Percentiles rank a stretch among this genome's conserved stretches.
Conservation (phyloP, 129 eudicot species). For the Lactuca saligna region DNA sequence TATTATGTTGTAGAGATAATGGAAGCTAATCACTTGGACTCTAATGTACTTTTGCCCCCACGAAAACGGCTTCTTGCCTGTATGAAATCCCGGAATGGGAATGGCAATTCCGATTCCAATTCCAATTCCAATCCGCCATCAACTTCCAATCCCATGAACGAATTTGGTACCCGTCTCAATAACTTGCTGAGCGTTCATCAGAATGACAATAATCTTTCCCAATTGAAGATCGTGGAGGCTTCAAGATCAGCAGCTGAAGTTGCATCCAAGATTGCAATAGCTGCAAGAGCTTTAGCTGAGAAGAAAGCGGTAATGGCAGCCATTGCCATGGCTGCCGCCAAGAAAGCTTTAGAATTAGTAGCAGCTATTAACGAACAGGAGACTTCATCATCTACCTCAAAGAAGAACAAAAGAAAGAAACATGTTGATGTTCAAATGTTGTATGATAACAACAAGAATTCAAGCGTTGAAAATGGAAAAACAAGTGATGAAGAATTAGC, state of each 20-base stretch:
- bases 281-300: conserved; percentile 72
- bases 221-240: conserved; percentile 60
- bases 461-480: conserved; percentile 35
- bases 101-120: conserved; percentile 28
- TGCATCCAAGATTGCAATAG: conserved; percentile 61
- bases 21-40: conserved; percentile 61
- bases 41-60: conserved; percentile 90
- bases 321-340: conserved; percentile 84
- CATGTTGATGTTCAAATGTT: conserved; percentile 62
- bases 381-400: conserved; percentile 29
- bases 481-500: conserved; percentile 74
- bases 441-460: conserved; percentile 52
- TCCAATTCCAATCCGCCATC: conserved; percentile 29
- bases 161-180: conserved; percentile 46
- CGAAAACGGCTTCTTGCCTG: conserved; percentile 84
- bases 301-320: conserved; percentile 78
- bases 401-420: conserved; percentile 59
- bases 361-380: conserved; percentile 38
- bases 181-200: conserved; percentile 48
- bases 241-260: conserved; percentile 60
- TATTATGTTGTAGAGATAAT: conserved; percentile 46
- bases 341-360: conserved; percentile 75
- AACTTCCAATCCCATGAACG: conserved; percentile 26
- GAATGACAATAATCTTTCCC: conserved; percentile 50
- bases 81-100: conserved; percentile 64